A percentile compares a stretch with the other conserved stretches of the same genome.
Conservation (phyloP, 495 filamentous ascomycete genomes). For the Lasiosphaeria ovina region DNA sequence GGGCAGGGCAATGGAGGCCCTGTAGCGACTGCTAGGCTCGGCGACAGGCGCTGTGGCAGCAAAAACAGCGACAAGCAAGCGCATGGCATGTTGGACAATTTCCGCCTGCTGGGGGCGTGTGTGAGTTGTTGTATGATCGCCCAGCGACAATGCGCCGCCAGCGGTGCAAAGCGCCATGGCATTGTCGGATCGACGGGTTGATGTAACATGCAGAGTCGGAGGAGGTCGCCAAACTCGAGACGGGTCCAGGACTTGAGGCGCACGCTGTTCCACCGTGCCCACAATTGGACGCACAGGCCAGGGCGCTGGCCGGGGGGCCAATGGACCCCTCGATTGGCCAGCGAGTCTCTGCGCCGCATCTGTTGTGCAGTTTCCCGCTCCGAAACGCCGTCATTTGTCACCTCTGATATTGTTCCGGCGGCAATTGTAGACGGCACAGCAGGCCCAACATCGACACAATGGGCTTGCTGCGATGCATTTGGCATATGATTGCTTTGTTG, state of each 20-base stretch:
- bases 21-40: background rate
- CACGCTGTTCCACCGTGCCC: conserved; percentile 18
- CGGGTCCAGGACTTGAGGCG: conserved; percentile 26
- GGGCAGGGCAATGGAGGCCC: background rate
- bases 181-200: conserved; percentile 34
- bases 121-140: conserved; percentile 17
- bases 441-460: too few relatives aligned
- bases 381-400: background rate
- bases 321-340: conserved; percentile 2
- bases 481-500: too few relatives aligned
- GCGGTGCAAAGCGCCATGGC: conserved; percentile 12
- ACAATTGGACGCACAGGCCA: conserved; percentile 11
- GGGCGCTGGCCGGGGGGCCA: background rate
- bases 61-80: background rate
- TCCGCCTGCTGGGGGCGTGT: background rate
- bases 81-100: background rate
- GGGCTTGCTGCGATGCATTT: too few relatives aligned
- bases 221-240: conserved; percentile 18
- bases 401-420: background rate
- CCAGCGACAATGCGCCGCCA: conserved; percentile 10
- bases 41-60: conserved; percentile 7
- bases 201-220: conserved; percentile 31
- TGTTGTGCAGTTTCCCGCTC: background rate
- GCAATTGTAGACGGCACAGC: too few relatives aligned
- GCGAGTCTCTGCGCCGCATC: conserved; percentile 11